These are phyloP conservation scores for Syncephalastrum contaminatum DNA, from an alignment of 371 early-diverging fungal species.

Conservation along the genomic window DNA sequence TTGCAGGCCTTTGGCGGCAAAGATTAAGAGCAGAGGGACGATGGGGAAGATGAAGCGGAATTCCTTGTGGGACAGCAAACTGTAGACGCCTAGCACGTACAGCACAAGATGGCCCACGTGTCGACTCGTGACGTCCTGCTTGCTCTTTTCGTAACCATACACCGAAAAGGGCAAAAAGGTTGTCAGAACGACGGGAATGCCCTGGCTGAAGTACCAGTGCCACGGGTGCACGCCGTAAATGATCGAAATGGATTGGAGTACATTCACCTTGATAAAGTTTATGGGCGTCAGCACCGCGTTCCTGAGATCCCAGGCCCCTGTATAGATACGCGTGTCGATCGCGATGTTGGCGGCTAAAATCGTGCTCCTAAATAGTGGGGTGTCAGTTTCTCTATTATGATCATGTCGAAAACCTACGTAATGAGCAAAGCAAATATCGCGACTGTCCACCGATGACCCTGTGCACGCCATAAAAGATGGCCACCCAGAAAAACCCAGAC, in stretches of 20 bases:
- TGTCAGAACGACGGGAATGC: slow-evolving; percentile 75
- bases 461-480: slow-evolving; percentile 38
- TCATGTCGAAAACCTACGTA: slow-evolving; percentile 22
- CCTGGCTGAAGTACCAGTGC: slow-evolving; percentile 88
- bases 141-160: slow-evolving; percentile 18
- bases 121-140: background rate
- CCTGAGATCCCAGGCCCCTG: slow-evolving; percentile 9
- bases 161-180: slow-evolving; percentile 66
- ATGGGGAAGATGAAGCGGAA: slow-evolving; percentile 89
- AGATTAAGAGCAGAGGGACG: slow-evolving; percentile 71
- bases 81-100: slow-evolving; percentile 66
- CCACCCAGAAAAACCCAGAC: slow-evolving; percentile 78
- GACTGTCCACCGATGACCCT: slow-evolving; percentile 13
- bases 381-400: background rate
- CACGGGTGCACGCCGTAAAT: slow-evolving; percentile 91
- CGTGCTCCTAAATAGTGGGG: slow-evolving; percentile 17
- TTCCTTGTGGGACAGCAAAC: slow-evolving; percentile 87
- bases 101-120: slow-evolving; percentile 17
- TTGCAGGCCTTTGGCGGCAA: slow-evolving; percentile 59
- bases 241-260: slow-evolving; percentile 69
- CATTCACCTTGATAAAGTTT: slow-evolving; percentile 80
- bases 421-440: slow-evolving; percentile 29
- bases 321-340: slow-evolving; percentile 58
- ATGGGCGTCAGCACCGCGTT: slow-evolving; percentile 61
- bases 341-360: slow-evolving; percentile 47